Conservation (phyloP, 2,329 filamentous ascomycete genomes). For the Diplodia intermedia region DNA sequence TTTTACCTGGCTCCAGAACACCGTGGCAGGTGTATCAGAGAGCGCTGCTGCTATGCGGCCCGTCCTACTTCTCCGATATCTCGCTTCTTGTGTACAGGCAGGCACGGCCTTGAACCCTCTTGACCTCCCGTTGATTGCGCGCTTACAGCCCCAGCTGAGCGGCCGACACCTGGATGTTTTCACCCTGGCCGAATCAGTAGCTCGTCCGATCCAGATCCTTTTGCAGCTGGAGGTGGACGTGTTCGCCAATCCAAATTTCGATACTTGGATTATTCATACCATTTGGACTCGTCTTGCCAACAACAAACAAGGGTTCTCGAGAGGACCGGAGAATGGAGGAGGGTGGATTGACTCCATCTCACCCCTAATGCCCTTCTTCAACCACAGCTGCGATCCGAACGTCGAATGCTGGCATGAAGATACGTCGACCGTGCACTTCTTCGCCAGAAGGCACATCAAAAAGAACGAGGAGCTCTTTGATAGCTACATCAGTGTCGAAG, state of each 20-base stretch:
- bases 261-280: slow-evolving; percentile 44
- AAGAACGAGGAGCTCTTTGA: slow-evolving; percentile 36
- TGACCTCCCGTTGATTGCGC: slow-evolving; percentile 40
- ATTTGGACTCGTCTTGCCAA: slow-evolving; percentile 45
- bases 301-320: slow-evolving; percentile 42
- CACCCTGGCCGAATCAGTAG: slow-evolving; percentile 41
- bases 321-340: slow-evolving; percentile 36
- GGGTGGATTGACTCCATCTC: slow-evolving; percentile 42
- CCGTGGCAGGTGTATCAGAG: slow-evolving; percentile 34
- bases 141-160: slow-evolving; percentile 42
- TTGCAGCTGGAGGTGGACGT: slow-evolving; percentile 41
- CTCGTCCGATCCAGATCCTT: slow-evolving; percentile 41
- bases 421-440: slow-evolving; percentile 34
- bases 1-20: slow-evolving; percentile 38
- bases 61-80: slow-evolving; percentile 41
- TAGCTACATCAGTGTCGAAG: slow-evolving; percentile 34
- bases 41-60: slow-evolving; percentile 39
- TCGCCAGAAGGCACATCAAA: slow-evolving; percentile 30
- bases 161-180: slow-evolving; percentile 41
- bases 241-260: slow-evolving; percentile 40
- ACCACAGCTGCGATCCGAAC: slow-evolving; percentile 46
- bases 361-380: slow-evolving; percentile 43
- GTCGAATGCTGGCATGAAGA: slow-evolving; percentile 36
- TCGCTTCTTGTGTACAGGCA: slow-evolving; percentile 40
- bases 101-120: slow-evolving; percentile 37